Conservation (phyloP, 345 rosid genomes). For the Eucalyptus victrix region DNA sequence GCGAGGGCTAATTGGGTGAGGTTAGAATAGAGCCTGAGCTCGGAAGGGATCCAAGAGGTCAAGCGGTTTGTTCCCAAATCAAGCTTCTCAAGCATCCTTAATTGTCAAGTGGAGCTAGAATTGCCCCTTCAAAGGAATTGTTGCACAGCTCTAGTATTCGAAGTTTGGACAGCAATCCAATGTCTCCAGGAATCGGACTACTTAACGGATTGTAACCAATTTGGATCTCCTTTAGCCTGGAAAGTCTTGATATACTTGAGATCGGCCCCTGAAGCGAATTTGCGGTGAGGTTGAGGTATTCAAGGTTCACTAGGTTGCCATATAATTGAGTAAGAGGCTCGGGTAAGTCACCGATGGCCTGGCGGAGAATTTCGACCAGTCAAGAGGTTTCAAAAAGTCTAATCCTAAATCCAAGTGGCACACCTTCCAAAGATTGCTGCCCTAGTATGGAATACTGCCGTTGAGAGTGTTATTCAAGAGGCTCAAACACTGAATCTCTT, state of each 20-base stretch:
- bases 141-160: conserved; percentile 11
- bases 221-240: background rate
- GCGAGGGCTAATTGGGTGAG: conserved; percentile 44
- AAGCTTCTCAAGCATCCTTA: conserved; percentile 17
- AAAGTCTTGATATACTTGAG: too few species aligned
- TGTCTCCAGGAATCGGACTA: conserved; percentile 25
- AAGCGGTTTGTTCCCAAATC: conserved; percentile 24
- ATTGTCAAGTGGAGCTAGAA: conserved; percentile 36
- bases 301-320: background rate
- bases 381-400: conserved; percentile 28
- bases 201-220: conserved; percentile 16
- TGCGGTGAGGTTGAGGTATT: background rate
- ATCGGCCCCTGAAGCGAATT: too few species aligned
- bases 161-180: conserved; percentile 20
- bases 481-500: too few species aligned
- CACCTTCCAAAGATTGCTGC: conserved; percentile 31
- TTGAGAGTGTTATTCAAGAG: too few species aligned
- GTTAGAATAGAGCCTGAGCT: conserved; percentile 37
- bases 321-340: conserved; percentile 11
- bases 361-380: conserved; percentile 35
- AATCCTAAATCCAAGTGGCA: conserved; percentile 40
- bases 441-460: conserved; percentile 14
- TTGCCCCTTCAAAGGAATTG: conserved; percentile 27
- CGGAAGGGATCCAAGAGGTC: conserved; percentile 37
- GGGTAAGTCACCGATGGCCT: conserved; percentile 35